A percentile compares a stretch with the other conserved stretches of the same genome.
phyloP scores from a whole-genome alignment of 352 stramenopile genomes.

The Phytophthora nicotianae region DNA sequence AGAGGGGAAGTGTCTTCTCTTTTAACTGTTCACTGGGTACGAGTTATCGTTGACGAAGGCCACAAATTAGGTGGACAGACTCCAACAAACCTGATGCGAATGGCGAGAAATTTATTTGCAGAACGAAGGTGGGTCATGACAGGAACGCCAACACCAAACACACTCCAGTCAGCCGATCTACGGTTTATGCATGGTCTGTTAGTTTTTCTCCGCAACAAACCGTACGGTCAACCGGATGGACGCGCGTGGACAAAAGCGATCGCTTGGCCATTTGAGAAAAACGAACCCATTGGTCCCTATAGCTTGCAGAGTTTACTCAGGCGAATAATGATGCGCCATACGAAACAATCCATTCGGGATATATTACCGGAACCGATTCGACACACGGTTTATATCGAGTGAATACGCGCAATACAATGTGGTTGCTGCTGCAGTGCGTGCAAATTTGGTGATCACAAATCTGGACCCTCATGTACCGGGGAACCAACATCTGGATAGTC shows the following conservation, averaged over 20 bases:
- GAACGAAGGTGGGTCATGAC: conserved; percentile 97
- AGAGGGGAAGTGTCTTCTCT: conserved; percentile 61
- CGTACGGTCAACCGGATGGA: conserved; percentile 80
- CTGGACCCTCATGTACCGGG: conserved; percentile 65
- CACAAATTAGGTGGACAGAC: conserved; percentile 90
- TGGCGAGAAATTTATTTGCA: conserved; percentile 81
- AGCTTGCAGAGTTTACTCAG: conserved; percentile 86
- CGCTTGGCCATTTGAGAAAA: conserved; percentile 69
- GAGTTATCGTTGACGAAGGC: conserved; percentile 96
- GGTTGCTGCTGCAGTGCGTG: conserved; percentile 59
- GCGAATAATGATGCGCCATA: conserved; percentile 95
- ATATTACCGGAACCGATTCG: conserved; percentile 64
- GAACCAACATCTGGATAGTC: conserved; percentile 61
- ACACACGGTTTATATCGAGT: conserved; percentile 53
- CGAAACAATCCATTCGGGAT: conserved; percentile 88
- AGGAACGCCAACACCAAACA: conserved; percentile 94
- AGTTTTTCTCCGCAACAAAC: conserved; percentile 89
- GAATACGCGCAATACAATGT: conserved; percentile 81
- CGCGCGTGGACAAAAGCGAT: conserved; percentile 84
- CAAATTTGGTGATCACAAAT: conserved; percentile 78
- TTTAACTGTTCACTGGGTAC: conserved; percentile 77
- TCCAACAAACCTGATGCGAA: conserved; percentile 72
- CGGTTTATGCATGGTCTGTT: conserved; percentile 91
- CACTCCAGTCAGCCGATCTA: conserved; percentile 83
- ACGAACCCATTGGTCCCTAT: conserved; percentile 60